Evolutionary conservation across 345 rosid genomes (phyloP).

Genomic region (Aquilaria sinensis): DNA sequence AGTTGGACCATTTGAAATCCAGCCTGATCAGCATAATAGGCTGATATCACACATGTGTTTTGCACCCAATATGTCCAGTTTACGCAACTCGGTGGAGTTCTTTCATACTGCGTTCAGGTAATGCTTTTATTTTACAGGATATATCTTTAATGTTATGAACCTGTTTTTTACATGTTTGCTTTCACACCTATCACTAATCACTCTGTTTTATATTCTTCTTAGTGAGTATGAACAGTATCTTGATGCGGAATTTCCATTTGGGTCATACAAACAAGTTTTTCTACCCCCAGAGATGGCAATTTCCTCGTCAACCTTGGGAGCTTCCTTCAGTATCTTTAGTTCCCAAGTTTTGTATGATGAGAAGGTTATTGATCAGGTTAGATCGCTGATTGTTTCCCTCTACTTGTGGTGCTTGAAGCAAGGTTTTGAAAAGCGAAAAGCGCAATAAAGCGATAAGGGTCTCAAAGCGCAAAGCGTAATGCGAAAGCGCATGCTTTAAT

Average conservation of each 20-base stretch:
- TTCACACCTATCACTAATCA: constrained; percentile 11
- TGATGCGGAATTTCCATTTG: constrained; percentile 84
- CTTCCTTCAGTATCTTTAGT: constrained; percentile 74
- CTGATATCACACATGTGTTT: constrained; percentile 80
- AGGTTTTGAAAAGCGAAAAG: too few relatives aligned
- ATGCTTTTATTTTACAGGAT: constrained; percentile 5
- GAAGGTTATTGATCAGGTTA: constrained; percentile 89
- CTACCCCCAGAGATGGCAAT: constrained; percentile 83
- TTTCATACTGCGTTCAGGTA: constrained; percentile 89
- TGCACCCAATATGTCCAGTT: constrained; percentile 48
- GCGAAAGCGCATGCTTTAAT: too few relatives aligned
- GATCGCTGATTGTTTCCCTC: constrained; percentile 6
- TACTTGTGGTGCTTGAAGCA: too few relatives aligned
- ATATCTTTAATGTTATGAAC: neutral
- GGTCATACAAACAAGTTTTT: constrained; percentile 86
- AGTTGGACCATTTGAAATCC: constrained; percentile 81
- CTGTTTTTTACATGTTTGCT: neutral
- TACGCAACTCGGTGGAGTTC: constrained; percentile 72
- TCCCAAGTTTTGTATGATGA: constrained; percentile 83
- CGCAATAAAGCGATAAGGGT: too few relatives aligned
- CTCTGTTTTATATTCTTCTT: constrained; percentile 22
- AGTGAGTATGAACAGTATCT: constrained; percentile 93
- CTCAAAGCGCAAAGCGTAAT: too few relatives aligned
- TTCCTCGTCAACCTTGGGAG: constrained; percentile 68
- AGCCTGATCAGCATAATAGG: constrained; percentile 61